A percentile compares a stretch with the other conserved stretches of the same genome.
Evolutionary conservation across 345 rosid species (phyloP).

Genomic region (Moricandia moricandioides): DNA sequence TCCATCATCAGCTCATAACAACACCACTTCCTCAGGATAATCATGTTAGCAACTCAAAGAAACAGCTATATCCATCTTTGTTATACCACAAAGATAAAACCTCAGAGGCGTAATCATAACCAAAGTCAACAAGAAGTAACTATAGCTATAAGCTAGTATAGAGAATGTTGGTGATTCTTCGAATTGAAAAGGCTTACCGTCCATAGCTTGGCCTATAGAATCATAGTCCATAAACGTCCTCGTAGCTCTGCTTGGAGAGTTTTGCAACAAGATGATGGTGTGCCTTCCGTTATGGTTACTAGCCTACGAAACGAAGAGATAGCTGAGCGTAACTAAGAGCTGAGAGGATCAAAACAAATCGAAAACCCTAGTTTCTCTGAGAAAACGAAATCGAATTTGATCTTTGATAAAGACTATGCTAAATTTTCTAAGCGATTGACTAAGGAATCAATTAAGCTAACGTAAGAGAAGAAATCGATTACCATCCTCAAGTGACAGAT

Average conservation of each 20-base stretch:
- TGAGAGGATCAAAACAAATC: background rate
- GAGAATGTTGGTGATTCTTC: background rate
- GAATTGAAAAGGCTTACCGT: constrained; percentile 49
- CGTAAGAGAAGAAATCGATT: constrained; percentile 1
- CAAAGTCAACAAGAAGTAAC: background rate
- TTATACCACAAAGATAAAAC: too few species aligned
- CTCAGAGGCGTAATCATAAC: background rate
- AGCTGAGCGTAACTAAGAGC: background rate
- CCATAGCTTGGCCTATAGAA: constrained; percentile 89
- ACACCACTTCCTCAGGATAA: background rate
- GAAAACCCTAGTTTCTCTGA: constrained; percentile 18
- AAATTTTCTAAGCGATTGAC: background rate
- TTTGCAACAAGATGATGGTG: constrained; percentile 89
- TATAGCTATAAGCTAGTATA: background rate
- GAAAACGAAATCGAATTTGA: constrained; percentile 8
- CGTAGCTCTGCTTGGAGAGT: constrained; percentile 67
- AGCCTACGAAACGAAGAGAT: constrained; percentile 45
- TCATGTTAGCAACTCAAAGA: background rate
- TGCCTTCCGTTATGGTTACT: constrained; percentile 51
- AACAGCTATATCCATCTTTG: background rate
- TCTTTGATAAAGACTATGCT: background rate
- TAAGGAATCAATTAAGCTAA: background rate
- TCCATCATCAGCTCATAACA: background rate
- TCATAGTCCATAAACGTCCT: constrained; percentile 96
- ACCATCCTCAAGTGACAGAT: constrained; percentile 20